Evolutionary conservation across 2,329 filamentous ascomycete species (phyloP).

Genomic region (Ceratocystis diversiconidia): DNA sequence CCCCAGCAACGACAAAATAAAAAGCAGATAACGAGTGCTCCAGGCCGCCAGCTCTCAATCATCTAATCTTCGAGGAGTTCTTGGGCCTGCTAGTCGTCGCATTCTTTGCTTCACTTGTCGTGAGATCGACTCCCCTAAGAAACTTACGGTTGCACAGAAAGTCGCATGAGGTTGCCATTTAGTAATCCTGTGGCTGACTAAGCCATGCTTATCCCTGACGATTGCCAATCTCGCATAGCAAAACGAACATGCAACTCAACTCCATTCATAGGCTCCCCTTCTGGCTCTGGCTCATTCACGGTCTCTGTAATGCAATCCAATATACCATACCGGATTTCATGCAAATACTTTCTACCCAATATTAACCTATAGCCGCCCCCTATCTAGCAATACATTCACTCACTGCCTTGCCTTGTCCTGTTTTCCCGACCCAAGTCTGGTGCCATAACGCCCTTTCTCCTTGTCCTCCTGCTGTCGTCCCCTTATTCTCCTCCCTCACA

Average conservation of each 20-base stretch:
- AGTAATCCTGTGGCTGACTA: background rate
- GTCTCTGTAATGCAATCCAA: no score
- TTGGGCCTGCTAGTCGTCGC: background rate
- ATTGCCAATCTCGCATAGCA: background rate
- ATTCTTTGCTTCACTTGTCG: background rate
- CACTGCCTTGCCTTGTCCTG: background rate
- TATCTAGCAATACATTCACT: background rate
- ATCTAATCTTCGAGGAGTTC: background rate
- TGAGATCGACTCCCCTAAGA: background rate
- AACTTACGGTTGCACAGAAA: background rate
- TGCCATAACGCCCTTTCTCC: background rate
- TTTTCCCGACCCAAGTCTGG: background rate
- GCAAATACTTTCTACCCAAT: no score
- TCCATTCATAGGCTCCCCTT: no score
- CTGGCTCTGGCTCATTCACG: no score
- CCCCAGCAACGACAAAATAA: no score
- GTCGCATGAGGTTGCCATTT: background rate
- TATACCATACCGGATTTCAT: no score
- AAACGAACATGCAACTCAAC: no score
- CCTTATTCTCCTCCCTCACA: slow-evolving; percentile 4
- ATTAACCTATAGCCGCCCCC: background rate
- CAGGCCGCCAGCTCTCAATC: no score
- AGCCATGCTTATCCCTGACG: background rate
- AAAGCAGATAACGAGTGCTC: no score
- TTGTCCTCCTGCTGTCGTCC: background rate